phyloP scores from a whole-genome alignment of 768 basidiomycete species.

The Boletus patriciae region DNA sequence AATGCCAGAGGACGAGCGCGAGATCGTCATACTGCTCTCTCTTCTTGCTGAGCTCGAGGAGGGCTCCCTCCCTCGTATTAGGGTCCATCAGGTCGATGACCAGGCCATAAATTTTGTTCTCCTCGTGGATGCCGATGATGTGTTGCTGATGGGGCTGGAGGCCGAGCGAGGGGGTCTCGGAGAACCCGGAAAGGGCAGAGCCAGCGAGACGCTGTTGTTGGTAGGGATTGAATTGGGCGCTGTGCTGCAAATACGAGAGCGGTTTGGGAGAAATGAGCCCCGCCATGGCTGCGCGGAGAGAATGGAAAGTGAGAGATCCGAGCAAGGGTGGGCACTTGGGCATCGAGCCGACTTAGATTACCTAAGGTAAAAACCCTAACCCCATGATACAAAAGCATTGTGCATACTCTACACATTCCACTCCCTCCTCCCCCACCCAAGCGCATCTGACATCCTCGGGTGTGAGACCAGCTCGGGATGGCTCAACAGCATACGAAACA shows the following conservation, averaged over 20 bases:
- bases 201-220: conserved; percentile 42
- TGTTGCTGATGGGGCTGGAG: conserved; percentile 56
- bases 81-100: conserved; percentile 87
- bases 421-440: conserved; percentile 31
- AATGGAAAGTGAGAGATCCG: conserved; percentile 16
- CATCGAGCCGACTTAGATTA: conserved; percentile 16
- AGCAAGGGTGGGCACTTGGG: background rate
- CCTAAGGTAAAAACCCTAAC: conserved; percentile 33
- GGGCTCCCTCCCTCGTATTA: conserved; percentile 79
- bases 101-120: conserved; percentile 84
- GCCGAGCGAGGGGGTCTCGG: conserved; percentile 62
- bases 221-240: conserved; percentile 60
- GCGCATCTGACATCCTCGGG: conserved; percentile 32
- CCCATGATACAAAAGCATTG: background rate
- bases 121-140: conserved; percentile 56
- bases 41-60: conserved; percentile 97
- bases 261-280: conserved; percentile 64
- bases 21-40: conserved; percentile 98
- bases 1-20: conserved; percentile 96
- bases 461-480: conserved; percentile 36
- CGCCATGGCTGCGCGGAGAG: conserved; percentile 44
- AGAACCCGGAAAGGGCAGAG: conserved; percentile 43
- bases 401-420: conserved; percentile 1
- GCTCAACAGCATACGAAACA: conserved; percentile 30
- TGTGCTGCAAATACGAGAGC: conserved; percentile 63